Base-by-base conservation (phyloP, 495 filamentous ascomycete genomes). In the Penicillium atrosanguineum region DNA sequence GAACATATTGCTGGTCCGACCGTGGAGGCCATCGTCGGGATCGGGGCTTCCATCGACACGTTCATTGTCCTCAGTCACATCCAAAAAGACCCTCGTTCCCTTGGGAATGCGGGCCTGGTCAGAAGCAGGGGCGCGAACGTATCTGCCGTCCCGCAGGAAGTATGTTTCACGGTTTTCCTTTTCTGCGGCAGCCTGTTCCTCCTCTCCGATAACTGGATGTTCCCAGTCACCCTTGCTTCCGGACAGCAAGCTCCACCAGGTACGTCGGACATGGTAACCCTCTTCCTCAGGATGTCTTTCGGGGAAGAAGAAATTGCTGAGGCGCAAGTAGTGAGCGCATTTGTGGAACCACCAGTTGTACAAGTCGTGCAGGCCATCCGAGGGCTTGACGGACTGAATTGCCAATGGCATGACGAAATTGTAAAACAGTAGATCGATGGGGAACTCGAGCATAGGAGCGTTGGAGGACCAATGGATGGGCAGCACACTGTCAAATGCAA, bases 321-420 rank as follows among this genome's bases (percentile, higher is more conserved):
- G 73, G 42, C 94, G 81, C 19, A 99, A 72, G 49, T 79, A 71
- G 19, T 89, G 79, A 1, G 92, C 93, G 65, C 92, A 97, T 57
- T 82, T 82, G 55, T 86, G 87, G 70, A 99, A 96, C 92, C 93
- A 97, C 94, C 94, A 97, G 39, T 82, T 84, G 64, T 96, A 99
- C 74, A 95, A 83, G 26, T 77, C 77, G 55, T 95, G 87, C 7
- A 99, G 71, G 4, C 81, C 86, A 60, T 94, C 87, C 25, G 89
- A 88, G 4, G 94, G 95, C 63, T 86, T 88, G 72, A 94, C 85
- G 59, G 88, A 84, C 56, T 81, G 84, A 47, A 96, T 81, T 6
- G 89, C 86, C 34, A 94, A 65, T 0, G 94, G 94, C 81, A 96
- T 89, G 49, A 96, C 68, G 67, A 96, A 95, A 68, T 97, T 97